Evolutionary conservation across 192 early-diverging fungal genomes (phyloP).

Genomic region (Coemansia sp.): DNA sequence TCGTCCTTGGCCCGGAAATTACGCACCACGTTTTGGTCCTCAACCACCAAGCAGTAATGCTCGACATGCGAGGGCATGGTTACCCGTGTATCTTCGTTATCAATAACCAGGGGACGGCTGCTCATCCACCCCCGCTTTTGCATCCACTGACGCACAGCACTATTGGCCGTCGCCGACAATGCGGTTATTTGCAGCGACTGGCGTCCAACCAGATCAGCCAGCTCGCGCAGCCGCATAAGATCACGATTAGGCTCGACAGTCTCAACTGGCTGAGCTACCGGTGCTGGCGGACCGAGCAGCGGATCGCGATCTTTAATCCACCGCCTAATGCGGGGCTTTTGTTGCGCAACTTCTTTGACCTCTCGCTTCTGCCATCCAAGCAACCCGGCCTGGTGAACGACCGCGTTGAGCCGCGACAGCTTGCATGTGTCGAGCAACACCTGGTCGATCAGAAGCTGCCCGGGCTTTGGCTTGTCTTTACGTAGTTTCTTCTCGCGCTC

Average conservation of each 20-base stretch:
- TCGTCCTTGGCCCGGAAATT: slow-evolving; percentile 25
- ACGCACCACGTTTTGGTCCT: slow-evolving; percentile 25
- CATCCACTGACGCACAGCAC: slow-evolving; percentile 24
- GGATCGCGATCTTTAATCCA: slow-evolving; percentile 13
- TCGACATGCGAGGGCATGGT: slow-evolving; percentile 5
- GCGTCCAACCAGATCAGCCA: slow-evolving; percentile 8
- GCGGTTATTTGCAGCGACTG: slow-evolving; percentile 27
- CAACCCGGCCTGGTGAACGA: slow-evolving; percentile 1
- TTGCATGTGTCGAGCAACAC: slow-evolving; percentile 18
- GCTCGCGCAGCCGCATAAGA: not conserved
- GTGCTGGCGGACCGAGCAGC: not conserved
- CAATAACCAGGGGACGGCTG: slow-evolving; percentile 6
- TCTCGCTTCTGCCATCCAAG: not conserved
- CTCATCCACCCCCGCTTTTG: slow-evolving; percentile 26
- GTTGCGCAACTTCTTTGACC: not conserved
- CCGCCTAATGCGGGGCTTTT: slow-evolving; percentile 1
- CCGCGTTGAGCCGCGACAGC: slow-evolving; percentile 1
- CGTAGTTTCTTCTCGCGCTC: slow-evolving; percentile 16
- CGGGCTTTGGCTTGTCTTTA: slow-evolving; percentile 28
- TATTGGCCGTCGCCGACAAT: slow-evolving; percentile 35
- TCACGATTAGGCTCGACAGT: not conserved
- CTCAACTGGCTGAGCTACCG: not conserved
- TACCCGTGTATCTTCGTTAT: not conserved
- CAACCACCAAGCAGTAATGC: slow-evolving; percentile 46
- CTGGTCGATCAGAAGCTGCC: slow-evolving; percentile 37